Evolutionary conservation across 2,329 filamentous ascomycete species (phyloP).

Genomic region (Alternaria arborescens): DNA sequence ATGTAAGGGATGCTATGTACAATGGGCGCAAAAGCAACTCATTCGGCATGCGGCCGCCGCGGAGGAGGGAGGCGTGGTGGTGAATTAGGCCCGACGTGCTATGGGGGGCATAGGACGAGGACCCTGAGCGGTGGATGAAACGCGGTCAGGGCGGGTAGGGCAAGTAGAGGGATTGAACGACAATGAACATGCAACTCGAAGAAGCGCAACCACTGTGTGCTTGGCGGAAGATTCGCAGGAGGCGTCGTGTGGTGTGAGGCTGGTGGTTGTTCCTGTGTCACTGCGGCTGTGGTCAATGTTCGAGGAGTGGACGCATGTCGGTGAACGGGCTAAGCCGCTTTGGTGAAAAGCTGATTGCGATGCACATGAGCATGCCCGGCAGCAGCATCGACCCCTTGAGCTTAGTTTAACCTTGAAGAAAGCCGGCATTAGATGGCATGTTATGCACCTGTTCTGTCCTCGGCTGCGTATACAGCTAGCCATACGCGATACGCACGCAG

Average conservation of each 20-base stretch:
- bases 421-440: slow-evolving; percentile 5
- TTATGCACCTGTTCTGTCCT: not conserved
- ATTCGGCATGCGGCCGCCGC: slow-evolving; percentile 24
- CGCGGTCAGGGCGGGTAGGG: slow-evolving; percentile 35
- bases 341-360: slow-evolving; percentile 15
- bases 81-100: slow-evolving; percentile 12
- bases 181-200: slow-evolving; percentile 7
- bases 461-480: slow-evolving; percentile 1
- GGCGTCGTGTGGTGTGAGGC: slow-evolving; percentile 3
- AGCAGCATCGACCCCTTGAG: slow-evolving; percentile 14
- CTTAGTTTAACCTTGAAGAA: not conserved
- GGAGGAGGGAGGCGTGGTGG: slow-evolving; percentile 11
- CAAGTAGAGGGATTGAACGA: slow-evolving; percentile 16
- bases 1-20: slow-evolving; percentile 20
- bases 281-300: slow-evolving; percentile 20
- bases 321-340: slow-evolving; percentile 14
- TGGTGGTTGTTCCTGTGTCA: slow-evolving; percentile 16
- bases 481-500: not conserved
- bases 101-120: slow-evolving; percentile 27
- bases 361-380: slow-evolving; percentile 11
- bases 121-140: slow-evolving; percentile 40
- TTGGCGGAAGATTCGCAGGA: slow-evolving; percentile 10
- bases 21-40: slow-evolving; percentile 16
- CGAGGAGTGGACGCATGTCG: slow-evolving; percentile 15
- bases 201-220: slow-evolving; percentile 9